Evolutionary conservation across 352 stramenopile species (phyloP).

Genomic region (Phytophthora pisi): DNA sequence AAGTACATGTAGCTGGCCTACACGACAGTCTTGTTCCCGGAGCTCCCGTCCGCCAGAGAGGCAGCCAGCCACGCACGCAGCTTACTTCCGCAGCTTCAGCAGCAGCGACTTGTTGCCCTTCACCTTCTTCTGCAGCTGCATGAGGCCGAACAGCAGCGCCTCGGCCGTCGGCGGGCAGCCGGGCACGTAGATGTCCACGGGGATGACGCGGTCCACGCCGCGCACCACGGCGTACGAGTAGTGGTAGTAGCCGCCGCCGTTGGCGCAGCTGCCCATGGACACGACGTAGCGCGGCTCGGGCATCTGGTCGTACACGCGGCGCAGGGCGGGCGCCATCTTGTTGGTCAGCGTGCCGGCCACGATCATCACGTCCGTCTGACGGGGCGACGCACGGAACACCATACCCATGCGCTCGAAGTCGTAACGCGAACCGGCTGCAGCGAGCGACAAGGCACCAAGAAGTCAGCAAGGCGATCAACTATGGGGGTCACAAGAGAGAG

Average conservation of each 20-base stretch:
- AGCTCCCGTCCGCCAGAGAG: conserved; percentile 23
- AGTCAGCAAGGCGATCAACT: neutral
- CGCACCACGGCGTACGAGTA: conserved; percentile 99
- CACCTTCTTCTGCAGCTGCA: conserved; percentile 99
- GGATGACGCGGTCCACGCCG: conserved; percentile 97
- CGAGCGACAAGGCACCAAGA: neutral
- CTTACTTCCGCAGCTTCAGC: conserved; percentile 96
- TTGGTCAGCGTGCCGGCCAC: conserved; percentile 99
- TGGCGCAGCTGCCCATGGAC: conserved; percentile 99
- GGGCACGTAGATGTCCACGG: conserved; percentile 99
- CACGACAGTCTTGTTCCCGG: neutral
- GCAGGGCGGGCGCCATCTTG: conserved; percentile 99
- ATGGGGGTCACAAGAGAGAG: neutral
- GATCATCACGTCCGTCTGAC: conserved; percentile 99
- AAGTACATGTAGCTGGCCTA: conserved; percentile 1
- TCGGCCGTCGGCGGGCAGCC: conserved; percentile 98
- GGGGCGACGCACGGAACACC: conserved; percentile 96
- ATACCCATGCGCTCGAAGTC: conserved; percentile 99
- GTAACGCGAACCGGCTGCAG: conserved; percentile 83
- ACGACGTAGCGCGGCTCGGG: conserved; percentile 98
- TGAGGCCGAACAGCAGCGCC: conserved; percentile 97
- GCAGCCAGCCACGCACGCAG: conserved; percentile 2
- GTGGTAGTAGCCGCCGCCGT: conserved; percentile 93
- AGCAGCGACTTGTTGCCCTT: conserved; percentile 98
- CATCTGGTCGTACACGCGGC: conserved; percentile 99